phyloP scores from a whole-genome alignment of 75 land plant species.

The Pseudotsuga menziesii region DNA sequence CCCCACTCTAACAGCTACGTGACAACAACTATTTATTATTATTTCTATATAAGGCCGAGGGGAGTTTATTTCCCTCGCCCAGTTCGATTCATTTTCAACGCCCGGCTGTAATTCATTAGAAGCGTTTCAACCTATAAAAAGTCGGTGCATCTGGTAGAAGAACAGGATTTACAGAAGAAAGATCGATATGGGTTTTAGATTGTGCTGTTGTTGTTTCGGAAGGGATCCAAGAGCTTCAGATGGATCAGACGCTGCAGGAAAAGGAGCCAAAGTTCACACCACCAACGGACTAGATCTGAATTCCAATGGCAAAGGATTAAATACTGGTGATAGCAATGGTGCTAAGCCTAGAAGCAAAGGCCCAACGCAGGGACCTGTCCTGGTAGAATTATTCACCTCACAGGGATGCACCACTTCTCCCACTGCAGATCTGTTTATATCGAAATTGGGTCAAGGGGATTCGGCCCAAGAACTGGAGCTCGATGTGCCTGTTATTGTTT shows the following conservation, averaged over 20 bases:
- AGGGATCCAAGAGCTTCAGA: too few relatives aligned
- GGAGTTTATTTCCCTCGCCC: too few relatives aligned
- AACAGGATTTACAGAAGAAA: too few relatives aligned
- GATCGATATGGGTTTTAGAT: too few relatives aligned
- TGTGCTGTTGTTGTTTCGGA: too few relatives aligned
- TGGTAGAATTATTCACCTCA: constrained; percentile 89
- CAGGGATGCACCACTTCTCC: constrained; percentile 86
- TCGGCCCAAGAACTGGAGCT: constrained; percentile 3
- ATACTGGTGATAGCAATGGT: neutral
- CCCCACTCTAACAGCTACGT: too few relatives aligned
- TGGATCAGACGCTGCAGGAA: neutral
- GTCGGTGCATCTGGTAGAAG: too few relatives aligned
- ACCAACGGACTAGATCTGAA: neutral
- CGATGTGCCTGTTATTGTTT: constrained; percentile 44
- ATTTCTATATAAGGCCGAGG: too few relatives aligned
- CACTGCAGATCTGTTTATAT: constrained; percentile 64
- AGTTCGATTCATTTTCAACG: too few relatives aligned
- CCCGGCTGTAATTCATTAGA: too few relatives aligned
- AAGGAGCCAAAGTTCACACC: constrained; percentile 8
- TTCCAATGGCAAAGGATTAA: neutral
- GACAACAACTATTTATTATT: too few relatives aligned
- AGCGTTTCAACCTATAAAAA: too few relatives aligned
- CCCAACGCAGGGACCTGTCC: constrained; percentile 34
- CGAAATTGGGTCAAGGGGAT: constrained; percentile 66
- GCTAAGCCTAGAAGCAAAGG: constrained; percentile 20